phyloP scores from a whole-genome alignment of 306 rosid species.

The Casuarina equisetifolia region DNA sequence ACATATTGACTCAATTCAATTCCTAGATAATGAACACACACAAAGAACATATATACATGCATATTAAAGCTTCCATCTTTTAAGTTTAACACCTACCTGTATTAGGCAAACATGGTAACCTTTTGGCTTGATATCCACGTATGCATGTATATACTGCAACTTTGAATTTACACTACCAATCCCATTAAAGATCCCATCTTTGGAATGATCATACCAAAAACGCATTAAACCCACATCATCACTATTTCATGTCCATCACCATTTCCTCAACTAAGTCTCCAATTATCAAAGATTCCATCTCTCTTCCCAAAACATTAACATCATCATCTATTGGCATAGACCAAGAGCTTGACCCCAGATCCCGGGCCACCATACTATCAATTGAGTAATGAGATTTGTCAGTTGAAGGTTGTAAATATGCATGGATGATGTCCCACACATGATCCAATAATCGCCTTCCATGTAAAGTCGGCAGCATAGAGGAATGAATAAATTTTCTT shows the following conservation, averaged over 20 bases:
- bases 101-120: slow-evolving; percentile 40
- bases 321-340: slow-evolving; percentile 52
- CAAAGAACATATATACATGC: slow-evolving; percentile 35
- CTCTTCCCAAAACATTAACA: slow-evolving; percentile 52
- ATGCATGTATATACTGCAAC: slow-evolving; percentile 33
- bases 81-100: slow-evolving; percentile 25
- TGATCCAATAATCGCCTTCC: slow-evolving; percentile 67
- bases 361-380: slow-evolving; percentile 65
- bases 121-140: slow-evolving; percentile 26
- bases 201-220: slow-evolving; percentile 19
- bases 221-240: slow-evolving; percentile 20
- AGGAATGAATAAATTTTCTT: slow-evolving; percentile 49
- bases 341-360: slow-evolving; percentile 61
- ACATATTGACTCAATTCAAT: slow-evolving; percentile 31
- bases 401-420: slow-evolving; percentile 43
- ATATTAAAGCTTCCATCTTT: slow-evolving; percentile 31
- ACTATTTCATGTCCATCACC: slow-evolving; percentile 53
- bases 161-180: slow-evolving; percentile 23
- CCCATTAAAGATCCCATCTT: background rate
- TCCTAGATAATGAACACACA: slow-evolving; percentile 38
- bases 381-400: slow-evolving; percentile 48
- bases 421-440: slow-evolving; percentile 59
- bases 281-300: slow-evolving; percentile 58
- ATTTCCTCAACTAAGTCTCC: slow-evolving; percentile 73
- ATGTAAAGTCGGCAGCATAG: slow-evolving; percentile 40